Base-by-base conservation (phyloP, 352 stramenopile species). In the Phytophthora ohioensis region DNA sequence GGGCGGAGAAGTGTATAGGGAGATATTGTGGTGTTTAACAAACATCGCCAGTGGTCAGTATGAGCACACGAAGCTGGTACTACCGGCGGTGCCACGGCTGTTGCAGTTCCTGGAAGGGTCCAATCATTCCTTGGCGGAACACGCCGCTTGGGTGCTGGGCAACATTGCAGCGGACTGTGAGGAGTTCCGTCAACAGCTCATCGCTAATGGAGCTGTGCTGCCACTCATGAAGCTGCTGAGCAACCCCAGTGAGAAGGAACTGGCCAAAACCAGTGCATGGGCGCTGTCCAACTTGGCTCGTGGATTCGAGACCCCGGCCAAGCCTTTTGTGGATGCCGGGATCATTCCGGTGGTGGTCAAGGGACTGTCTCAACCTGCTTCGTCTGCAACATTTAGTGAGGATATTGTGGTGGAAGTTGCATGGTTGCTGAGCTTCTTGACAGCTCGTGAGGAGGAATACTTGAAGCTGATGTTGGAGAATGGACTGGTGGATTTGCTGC, bases 371-470 rank as follows among this genome's bases (percentile, higher is more conserved):
- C 73, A 80, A n/a, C 56, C 58, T n/a, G 57, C 57, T 17, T 70
- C 64, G 2, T 7, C 64, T 34, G 53, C 65, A 10, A 63, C 70
- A 12, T 91, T 91, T 45, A 73, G 69, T 5, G 73, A 88, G 11
- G 76, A 74, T 2, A 82, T 90, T 3, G 74, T 93, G 9, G 76
- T 96, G 4, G 91, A 97, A 76, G 77, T 93, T 9, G 83, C 81
- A 8, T 97, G 91, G 91, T 75, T 95, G 31, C 73, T 97, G 34
- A 93, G 88, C 58, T 97, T 95, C 63, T 76, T 97, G 11, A 97
- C 87, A 3, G 88, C 91, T 17, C 86, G 88, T 4, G 85, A 94
- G 64, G 85, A 93, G 45, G 80, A 86, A 43, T 85, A 81, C 56
- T 71, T 94, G 15, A 81, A 88, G 63, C 67, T 83, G 7, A 81